A percentile compares a stretch with the other conserved stretches of the same genome.
Evolutionary conservation across 2,329 filamentous ascomycete genomes (phyloP).

Genomic region (Xylaria hypoxylon): DNA sequence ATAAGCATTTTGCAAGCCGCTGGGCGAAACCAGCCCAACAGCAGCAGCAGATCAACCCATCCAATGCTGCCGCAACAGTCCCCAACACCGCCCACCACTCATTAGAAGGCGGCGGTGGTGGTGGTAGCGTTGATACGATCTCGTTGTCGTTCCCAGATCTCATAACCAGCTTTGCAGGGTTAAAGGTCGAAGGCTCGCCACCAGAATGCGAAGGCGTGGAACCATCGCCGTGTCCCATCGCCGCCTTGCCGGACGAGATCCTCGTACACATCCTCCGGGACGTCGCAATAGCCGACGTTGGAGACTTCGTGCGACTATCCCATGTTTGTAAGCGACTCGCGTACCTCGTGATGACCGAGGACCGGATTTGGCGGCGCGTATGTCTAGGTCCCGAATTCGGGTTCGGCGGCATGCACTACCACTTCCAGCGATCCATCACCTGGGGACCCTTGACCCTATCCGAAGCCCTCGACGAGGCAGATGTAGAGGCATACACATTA

Average conservation of each 20-base stretch:
- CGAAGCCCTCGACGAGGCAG: constrained; percentile 39
- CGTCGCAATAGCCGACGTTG: constrained; percentile 79
- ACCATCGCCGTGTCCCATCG: constrained; percentile 82
- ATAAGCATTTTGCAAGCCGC: constrained; percentile 86
- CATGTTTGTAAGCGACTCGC: constrained; percentile 89
- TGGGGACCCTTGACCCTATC: constrained; percentile 62
- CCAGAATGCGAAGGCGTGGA: constrained; percentile 78
- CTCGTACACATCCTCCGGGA: constrained; percentile 81
- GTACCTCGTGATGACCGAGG: constrained; percentile 85
- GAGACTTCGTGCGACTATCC: constrained; percentile 78
- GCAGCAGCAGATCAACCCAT: constrained; percentile 43
- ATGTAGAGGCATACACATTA: constrained; percentile 52
- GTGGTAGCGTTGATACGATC: constrained; percentile 41
- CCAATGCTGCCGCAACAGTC: constrained; percentile 62
- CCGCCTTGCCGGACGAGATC: constrained; percentile 83
- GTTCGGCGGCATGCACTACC: constrained; percentile 85
- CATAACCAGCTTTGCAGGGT: constrained; percentile 77
- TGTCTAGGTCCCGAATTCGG: constrained; percentile 79
- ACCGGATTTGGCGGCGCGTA: constrained; percentile 85
- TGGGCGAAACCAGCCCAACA: constrained; percentile 57
- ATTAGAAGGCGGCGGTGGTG: constrained; percentile 56
- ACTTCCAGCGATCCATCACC: constrained; percentile 72
- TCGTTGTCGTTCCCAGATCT: constrained; percentile 73
- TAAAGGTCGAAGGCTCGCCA: constrained; percentile 75
- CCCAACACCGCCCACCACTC: constrained; percentile 68